Conservation (phyloP, 2,329 filamentous ascomycete genomes). For the Fusarium nematophilum region DNA sequence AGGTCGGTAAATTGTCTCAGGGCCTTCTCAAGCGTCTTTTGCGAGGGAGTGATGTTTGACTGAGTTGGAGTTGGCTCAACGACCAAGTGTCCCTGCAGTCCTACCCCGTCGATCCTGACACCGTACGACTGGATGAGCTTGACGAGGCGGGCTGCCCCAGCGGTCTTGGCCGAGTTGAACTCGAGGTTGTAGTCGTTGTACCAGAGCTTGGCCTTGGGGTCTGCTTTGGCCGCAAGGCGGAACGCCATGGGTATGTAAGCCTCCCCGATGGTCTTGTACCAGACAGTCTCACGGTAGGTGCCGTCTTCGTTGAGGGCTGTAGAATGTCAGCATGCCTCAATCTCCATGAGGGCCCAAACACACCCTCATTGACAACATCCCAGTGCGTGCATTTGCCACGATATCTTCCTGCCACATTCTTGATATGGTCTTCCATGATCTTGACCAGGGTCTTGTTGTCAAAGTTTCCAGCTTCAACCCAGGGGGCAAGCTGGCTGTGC, state of each 20-base stretch:
- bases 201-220: constrained; percentile 61
- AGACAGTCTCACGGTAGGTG: constrained; percentile 57
- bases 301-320: constrained; percentile 60
- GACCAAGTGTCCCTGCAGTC: constrained; percentile 62
- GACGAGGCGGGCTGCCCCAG: constrained; percentile 49
- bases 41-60: constrained; percentile 48
- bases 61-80: constrained; percentile 51
- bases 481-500: constrained; percentile 48
- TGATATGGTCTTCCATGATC: constrained; percentile 65
- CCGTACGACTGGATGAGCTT: constrained; percentile 48
- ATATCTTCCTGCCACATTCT: constrained; percentile 57
- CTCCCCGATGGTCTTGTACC: constrained; percentile 60
- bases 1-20: constrained; percentile 55
- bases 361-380: constrained; percentile 65
- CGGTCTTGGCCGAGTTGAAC: constrained; percentile 48
- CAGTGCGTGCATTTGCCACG: constrained; percentile 61
- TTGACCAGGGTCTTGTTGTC: constrained; percentile 63
- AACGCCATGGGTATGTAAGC: constrained; percentile 64
- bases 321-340: background rate
- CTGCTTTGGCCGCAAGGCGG: constrained; percentile 57
- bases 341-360: background rate
- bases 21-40: constrained; percentile 43
- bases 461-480: constrained; percentile 48
- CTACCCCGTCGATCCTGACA: constrained; percentile 62
- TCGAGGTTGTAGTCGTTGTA: constrained; percentile 67